Evolutionary conservation across 1,284 basidiomycete genomes (phyloP).

Genomic region (Chalciporus piperatoides): DNA sequence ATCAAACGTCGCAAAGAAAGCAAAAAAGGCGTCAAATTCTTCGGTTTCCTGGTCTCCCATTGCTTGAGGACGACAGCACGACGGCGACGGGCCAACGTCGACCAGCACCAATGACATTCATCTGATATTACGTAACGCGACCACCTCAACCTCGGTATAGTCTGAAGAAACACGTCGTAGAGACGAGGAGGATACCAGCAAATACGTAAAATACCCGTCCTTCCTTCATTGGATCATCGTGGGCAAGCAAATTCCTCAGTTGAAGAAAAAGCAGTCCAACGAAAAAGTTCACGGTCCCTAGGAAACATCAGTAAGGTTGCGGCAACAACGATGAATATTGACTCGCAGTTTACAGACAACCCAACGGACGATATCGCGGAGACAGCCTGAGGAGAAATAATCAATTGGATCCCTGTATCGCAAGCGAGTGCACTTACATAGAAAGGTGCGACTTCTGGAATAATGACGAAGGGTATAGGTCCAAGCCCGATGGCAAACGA

Average conservation of each 20-base stretch:
- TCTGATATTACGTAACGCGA: slow-evolving; percentile 27
- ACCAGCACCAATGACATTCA: neutral
- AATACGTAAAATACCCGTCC: slow-evolving; percentile 85
- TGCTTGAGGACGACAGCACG: slow-evolving; percentile 2
- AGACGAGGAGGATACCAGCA: slow-evolving; percentile 44
- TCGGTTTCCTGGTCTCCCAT: slow-evolving; percentile 53
- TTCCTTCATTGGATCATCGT: slow-evolving; percentile 61
- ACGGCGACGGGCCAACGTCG: neutral
- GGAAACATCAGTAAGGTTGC: slow-evolving; percentile 1
- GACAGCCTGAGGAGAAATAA: slow-evolving; percentile 54
- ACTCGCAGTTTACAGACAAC: slow-evolving; percentile 78
- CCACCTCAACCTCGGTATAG: slow-evolving; percentile 35
- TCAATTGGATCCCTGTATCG: slow-evolving; percentile 1
- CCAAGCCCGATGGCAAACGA: slow-evolving; percentile 90
- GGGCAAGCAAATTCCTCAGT: slow-evolving; percentile 68
- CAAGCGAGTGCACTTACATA: slow-evolving; percentile 46
- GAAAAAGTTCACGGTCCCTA: slow-evolving; percentile 81
- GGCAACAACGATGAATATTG: neutral
- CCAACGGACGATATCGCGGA: slow-evolving; percentile 82
- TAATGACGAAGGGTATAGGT: slow-evolving; percentile 88
- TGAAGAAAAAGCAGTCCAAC: slow-evolving; percentile 83
- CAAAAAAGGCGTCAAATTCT: slow-evolving; percentile 73
- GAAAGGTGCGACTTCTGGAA: slow-evolving; percentile 85
- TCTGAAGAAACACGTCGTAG: slow-evolving; percentile 37
- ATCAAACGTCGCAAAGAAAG: slow-evolving; percentile 72